Percentiles rank a stretch among this genome's conserved stretches.
phyloP scores from a whole-genome alignment of 2,329 filamentous ascomycete genomes.

The Colletotrichum australisinense region DNA sequence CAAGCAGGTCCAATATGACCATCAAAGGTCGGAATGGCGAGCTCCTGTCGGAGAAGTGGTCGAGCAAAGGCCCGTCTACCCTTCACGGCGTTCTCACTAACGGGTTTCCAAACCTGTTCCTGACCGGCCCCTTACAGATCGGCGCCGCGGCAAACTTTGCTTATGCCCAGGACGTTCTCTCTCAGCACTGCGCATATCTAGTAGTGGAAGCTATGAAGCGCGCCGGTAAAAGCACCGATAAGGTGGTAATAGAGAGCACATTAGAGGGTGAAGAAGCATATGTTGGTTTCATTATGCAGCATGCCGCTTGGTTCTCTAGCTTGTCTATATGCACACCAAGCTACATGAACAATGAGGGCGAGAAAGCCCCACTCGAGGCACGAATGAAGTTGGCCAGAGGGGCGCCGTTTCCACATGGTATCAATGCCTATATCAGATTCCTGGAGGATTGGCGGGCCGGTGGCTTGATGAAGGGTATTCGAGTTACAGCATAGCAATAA shows the following conservation, averaged over 20 bases:
- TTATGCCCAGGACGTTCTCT: slow-evolving; percentile 48
- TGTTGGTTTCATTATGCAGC: slow-evolving; percentile 51
- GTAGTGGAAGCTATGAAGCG: slow-evolving; percentile 39
- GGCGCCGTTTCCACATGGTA: slow-evolving; percentile 45
- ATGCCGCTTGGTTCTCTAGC: slow-evolving; percentile 52
- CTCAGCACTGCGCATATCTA: slow-evolving; percentile 56
- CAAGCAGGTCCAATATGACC: slow-evolving; percentile 28
- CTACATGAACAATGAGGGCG: slow-evolving; percentile 62
- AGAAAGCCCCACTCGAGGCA: slow-evolving; percentile 42
- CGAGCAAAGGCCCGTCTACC: slow-evolving; percentile 53
- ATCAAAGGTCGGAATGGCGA: slow-evolving; percentile 57
- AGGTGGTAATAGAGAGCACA: slow-evolving; percentile 55
- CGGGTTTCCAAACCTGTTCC: slow-evolving; percentile 68
- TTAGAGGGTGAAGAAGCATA: slow-evolving; percentile 59
- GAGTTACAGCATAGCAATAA: slow-evolving; percentile 9
- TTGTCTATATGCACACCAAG: slow-evolving; percentile 64
- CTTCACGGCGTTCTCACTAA: slow-evolving; percentile 62
- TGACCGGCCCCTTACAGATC: slow-evolving; percentile 55
- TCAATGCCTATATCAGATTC: slow-evolving; percentile 44
- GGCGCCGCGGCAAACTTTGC: slow-evolving; percentile 52
- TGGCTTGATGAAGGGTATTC: slow-evolving; percentile 42
- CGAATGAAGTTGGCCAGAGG: slow-evolving; percentile 45
- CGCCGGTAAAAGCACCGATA: slow-evolving; percentile 33
- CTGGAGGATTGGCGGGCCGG: slow-evolving; percentile 44
- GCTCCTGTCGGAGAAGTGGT: slow-evolving; percentile 58